A percentile compares a stretch with the other conserved stretches of the same genome.
Evolutionary conservation across 805 yeast species (phyloP).

Genomic region (Lipomyces sp.): DNA sequence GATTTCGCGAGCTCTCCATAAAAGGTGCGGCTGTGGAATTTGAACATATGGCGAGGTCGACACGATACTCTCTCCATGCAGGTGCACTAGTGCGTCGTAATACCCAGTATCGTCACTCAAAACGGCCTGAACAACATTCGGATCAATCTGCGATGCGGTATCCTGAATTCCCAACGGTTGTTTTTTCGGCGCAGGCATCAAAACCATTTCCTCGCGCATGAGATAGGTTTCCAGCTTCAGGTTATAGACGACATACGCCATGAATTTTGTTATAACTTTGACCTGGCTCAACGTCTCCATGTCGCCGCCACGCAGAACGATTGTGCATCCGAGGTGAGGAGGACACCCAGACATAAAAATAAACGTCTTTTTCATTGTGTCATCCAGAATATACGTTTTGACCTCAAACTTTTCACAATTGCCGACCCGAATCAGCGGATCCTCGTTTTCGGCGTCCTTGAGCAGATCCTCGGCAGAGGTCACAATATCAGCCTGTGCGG

Average conservation of each 20-base stretch:
- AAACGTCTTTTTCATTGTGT: slow-evolving; percentile 54
- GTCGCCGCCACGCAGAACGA: slow-evolving; percentile 78
- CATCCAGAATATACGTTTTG: slow-evolving; percentile 56
- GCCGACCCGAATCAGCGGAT: slow-evolving; percentile 58
- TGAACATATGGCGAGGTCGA: slow-evolving; percentile 84
- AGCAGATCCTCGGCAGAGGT: slow-evolving; percentile 83
- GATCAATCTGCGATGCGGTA: no score
- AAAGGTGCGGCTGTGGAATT: slow-evolving; percentile 65
- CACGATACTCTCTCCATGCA: slow-evolving; percentile 51
- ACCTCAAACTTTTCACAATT: slow-evolving; percentile 70
- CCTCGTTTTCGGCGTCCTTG: slow-evolving; percentile 38
- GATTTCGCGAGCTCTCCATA: slow-evolving; percentile 52
- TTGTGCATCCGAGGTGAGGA: slow-evolving; percentile 71
- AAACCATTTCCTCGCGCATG: slow-evolving; percentile 65
- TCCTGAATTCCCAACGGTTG: no score
- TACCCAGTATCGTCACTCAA: slow-evolving; percentile 20
- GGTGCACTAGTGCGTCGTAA: slow-evolving; percentile 37
- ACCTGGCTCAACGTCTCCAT: slow-evolving; percentile 59
- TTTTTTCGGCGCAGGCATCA: slow-evolving; percentile 32
- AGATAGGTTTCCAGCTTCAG: slow-evolving; percentile 73
- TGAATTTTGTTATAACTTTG: slow-evolving; percentile 74
- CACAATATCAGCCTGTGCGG: slow-evolving; percentile 81
- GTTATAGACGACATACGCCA: slow-evolving; percentile 75
- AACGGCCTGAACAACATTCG: no score
- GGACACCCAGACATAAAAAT: slow-evolving; percentile 78